Conservation (phyloP, 176 grass and related monocot genomes). For the Zoysia pacifica region DNA sequence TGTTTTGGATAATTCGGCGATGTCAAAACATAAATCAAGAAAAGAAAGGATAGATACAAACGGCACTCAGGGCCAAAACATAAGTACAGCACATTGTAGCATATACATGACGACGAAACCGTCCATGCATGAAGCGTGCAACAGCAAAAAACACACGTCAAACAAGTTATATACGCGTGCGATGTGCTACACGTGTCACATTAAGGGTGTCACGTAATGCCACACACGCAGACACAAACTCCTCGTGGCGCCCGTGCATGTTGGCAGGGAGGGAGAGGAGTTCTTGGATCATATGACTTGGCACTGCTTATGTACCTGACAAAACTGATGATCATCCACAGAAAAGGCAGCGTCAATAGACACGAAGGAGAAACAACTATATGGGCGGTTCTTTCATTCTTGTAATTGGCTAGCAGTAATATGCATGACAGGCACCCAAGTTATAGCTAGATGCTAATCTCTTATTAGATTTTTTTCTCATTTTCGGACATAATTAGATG, state of each 20-base stretch:
- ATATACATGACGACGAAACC: no score
- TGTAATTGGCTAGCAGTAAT: no score
- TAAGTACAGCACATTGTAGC: no score
- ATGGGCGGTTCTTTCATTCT: background rate
- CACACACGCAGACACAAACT: slow-evolving; percentile 22
- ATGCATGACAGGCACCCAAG: background rate
- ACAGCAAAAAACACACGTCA: no score
- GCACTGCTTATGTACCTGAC: slow-evolving; percentile 10
- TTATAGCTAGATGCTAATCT: background rate
- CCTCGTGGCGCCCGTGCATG: slow-evolving; percentile 4
- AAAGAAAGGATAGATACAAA: no score
- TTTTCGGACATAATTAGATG: background rate
- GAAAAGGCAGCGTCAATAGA: background rate
- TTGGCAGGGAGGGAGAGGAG: slow-evolving; percentile 1
- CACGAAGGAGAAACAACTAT: background rate
- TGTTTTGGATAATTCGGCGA: no score
- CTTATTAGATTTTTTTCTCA: background rate
- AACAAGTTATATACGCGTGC: no score
- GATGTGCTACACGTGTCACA: slow-evolving; percentile 26
- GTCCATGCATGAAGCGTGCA: no score
- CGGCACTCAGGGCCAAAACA: no score
- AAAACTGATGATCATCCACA: slow-evolving; percentile 29
- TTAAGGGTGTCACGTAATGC: background rate
- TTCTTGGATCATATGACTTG: slow-evolving; percentile 36
- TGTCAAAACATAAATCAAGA: no score